Conservation (phyloP, 164 flowering plant species). For the Stephania cephalantha region DNA sequence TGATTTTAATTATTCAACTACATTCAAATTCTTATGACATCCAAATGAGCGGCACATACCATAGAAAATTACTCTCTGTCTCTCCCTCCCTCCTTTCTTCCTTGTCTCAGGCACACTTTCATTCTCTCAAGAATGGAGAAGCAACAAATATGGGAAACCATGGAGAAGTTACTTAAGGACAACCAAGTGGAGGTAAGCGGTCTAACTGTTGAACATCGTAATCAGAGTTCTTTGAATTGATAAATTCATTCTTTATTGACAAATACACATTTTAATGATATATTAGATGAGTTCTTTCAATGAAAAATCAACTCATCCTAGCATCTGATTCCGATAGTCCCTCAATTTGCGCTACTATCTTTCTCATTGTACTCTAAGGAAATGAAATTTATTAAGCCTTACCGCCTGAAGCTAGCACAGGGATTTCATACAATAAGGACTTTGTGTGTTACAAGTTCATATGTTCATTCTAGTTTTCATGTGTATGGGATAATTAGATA, state of each 20-base stretch:
- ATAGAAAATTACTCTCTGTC: not conserved
- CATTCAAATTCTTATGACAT: not conserved
- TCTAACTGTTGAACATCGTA: not conserved
- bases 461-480: not conserved
- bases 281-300: not conserved
- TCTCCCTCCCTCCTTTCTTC: not conserved
- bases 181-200: slow-evolving; percentile 83
- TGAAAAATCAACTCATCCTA: not conserved
- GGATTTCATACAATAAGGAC: not conserved
- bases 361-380: not conserved
- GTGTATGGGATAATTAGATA: not conserved
- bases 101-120: slow-evolving; percentile 64
- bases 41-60: not conserved
- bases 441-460: not conserved
- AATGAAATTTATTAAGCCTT: not conserved
- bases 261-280: not conserved
- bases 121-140: slow-evolving; percentile 56
- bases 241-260: not conserved
- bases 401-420: not conserved
- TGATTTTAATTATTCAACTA: not conserved
- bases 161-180: slow-evolving; percentile 72
- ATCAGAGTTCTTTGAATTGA: not conserved
- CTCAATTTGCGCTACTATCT: not conserved
- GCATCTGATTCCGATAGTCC: not conserved
- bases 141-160: slow-evolving; percentile 77